Evolutionary conservation across 169 alveolate species (phyloP), one percentile per base, ranked within the genome.

Genomic region (Plasmodium falciparum): DNA sequence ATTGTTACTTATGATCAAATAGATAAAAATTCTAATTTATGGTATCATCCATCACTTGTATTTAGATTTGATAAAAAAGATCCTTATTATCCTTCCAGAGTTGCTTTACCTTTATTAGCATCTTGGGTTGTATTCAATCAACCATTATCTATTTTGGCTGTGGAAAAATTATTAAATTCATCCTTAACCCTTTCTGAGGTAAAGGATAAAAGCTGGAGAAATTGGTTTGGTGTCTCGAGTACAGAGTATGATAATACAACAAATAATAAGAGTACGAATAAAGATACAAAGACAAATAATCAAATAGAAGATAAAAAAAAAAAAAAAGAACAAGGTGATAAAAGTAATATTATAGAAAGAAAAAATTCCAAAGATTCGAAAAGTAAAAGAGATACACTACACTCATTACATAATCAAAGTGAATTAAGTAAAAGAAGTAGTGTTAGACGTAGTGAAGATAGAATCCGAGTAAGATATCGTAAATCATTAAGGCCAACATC

Each of bases 21-120:
- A 54, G 96, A 95, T 69, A 90, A 89, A 69, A 97, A 97, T 75
- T 97, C 98, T 3, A 89, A 93, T 45, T 73, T 97, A 59, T 96
- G 98, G 98, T 97, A 92, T 73, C 97, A 97, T 71, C 96, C 98
- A 39, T 95, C 98, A 6, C 90, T 97, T 67, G 98, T 97, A 20
- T 97, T 97, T 13, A 73, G 97, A 29, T 95, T 97, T 78, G 97
- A 95, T 74, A 90, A 93, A 47, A 92, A 91, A 50, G 98, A 97
- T 24, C 98, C 98, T 5, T 97, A 95, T 80, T 97, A 96, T 75
- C 98, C 97, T 1, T 94, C 96, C 15, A 97, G 95, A 75, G 97
- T 96, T 70, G 97, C 98, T 15, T 74, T 95, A 80, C 98, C 98
- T 12, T 92, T 97, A 9, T 85, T 97, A 52, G 96, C 97, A 43